Evolutionary conservation across 2,329 filamentous ascomycete genomes (phyloP), one percentile per base, ranked within the genome.

Genomic region (Davidsoniella eucalypti): DNA sequence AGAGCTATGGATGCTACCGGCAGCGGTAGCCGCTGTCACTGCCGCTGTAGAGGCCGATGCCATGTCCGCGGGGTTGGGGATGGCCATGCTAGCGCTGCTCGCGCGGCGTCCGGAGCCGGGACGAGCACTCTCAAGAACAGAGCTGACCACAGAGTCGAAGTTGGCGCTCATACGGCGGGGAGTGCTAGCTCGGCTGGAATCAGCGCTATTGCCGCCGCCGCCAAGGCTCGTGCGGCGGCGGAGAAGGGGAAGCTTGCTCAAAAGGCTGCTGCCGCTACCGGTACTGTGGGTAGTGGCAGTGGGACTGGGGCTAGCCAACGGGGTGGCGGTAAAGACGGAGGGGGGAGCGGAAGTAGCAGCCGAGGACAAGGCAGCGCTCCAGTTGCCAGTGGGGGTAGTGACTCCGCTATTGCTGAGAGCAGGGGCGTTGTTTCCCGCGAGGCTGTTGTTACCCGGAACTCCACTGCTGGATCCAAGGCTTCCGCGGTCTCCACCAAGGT

Each of bases 71-170:
- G 29, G 12, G 29, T 33, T 33, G 29, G 29, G 29, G n/a, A 21
- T 21, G 16, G 47, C 47, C 29, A 38, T 50, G 41, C 47, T 50
- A n/a, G 26, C 47, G 17, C 38, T 50, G 49, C 46, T 44, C 47
- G 54, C 56, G 55, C 25, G 58, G 37, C 39, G 49, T 50, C 25
- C 58, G 58, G 29, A 37, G 38, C 38, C 38, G 38, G n/a, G n/a
- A 29, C 29, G 36, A 16, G 38, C 29, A 21, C 33, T 47, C 12
- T 47, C 44, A 16, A 47, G 25, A 6, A 38, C 44, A 7, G 44
- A 37, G 16, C 44, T 36, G 16, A 47, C 44, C 16, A 47, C 29
- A 23, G 36, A 21, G 5, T 38, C 44, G 14, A 47, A 38, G 29
- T 47, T 47, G 44, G 44, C 44, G 18, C 44, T 47, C 10, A 47